A percentile compares a stretch with the other conserved stretches of the same genome.
Evolutionary conservation across 2,329 filamentous ascomycete genomes (phyloP).

Genomic region (Aspergillus sojae): DNA sequence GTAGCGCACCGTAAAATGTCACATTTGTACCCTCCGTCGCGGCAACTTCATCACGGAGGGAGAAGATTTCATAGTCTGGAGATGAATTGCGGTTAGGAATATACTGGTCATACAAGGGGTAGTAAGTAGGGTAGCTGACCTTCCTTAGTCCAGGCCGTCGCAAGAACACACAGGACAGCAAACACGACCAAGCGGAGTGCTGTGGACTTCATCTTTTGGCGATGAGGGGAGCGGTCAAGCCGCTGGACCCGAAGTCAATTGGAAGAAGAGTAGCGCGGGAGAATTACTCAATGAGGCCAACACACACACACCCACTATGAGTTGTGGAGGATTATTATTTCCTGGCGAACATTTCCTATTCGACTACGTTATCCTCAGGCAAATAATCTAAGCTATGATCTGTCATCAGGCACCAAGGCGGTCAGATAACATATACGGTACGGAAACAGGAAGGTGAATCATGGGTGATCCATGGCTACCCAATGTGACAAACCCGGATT

Average conservation of each 20-base stretch:
- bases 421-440: slow-evolving; percentile 9
- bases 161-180: slow-evolving; percentile 67
- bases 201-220: slow-evolving; percentile 68
- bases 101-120: not conserved
- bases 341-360: not conserved
- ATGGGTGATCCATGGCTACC: not conserved
- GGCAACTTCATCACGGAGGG: slow-evolving; percentile 83
- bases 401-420: slow-evolving; percentile 18
- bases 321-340: not conserved
- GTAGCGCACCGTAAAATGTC: slow-evolving; percentile 75
- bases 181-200: slow-evolving; percentile 67
- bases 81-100: slow-evolving; percentile 7
- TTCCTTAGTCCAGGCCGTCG: slow-evolving; percentile 83
- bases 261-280: slow-evolving; percentile 18
- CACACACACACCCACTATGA: not conserved
- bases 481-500: not conserved
- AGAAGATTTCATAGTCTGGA: slow-evolving; percentile 95
- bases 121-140: slow-evolving; percentile 54
- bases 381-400: slow-evolving; percentile 7
- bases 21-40: slow-evolving; percentile 73
- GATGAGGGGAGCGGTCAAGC: slow-evolving; percentile 27
- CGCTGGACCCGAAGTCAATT: slow-evolving; percentile 22
- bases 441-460: not conserved
- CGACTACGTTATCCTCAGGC: slow-evolving; percentile 9
- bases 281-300: not conserved